Base-by-base conservation (phyloP, 176 grass and related monocot species). In the Rhynchospora breviuscula region DNA sequence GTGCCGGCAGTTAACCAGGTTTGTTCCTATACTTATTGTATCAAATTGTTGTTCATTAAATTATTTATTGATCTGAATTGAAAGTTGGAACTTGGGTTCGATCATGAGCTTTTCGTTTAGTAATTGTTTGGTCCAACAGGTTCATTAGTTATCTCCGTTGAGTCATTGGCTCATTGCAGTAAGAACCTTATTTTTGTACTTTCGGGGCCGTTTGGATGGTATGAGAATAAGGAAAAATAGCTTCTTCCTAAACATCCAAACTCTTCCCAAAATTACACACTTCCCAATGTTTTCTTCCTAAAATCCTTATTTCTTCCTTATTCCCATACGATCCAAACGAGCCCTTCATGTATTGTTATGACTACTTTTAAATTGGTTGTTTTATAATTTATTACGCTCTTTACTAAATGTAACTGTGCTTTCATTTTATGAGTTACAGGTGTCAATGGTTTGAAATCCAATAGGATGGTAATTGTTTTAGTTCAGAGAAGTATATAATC, bases 1-100 rank as follows among this genome's bases (percentile, higher is more conserved):
- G 58, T 85, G 52, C 87, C 87, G 49, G 87, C 87, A 60, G 84
- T 89, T 73, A 89, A 89, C 67, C 87, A 89, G 83, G 87, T 89
- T 0, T 76, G 83, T 11, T 60, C 17, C 6, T 54, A 21, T 49
- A 66, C 22, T 22, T 25, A 8, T 84, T 84, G 44, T 18, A 10
- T 25, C 10, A 17, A 25, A n/a, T 48, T 49, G 69, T 49, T 51
- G 45, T 51, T 73, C n/a, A 51, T 51, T 14, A 29, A 29, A 29
- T 29, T 29, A 29, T 29, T 29, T 13, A 22, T 73, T 73, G 46
- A 73, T 21, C 8, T 6, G 19, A 49, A 73, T 25, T 22, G 43
- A 2, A 48, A 21, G 18, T 1, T 48, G 68, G 18, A 48, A 72
- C 5, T 19, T 47, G 17, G 40, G 8, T 72, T 72, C 4, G 19